A percentile compares a stretch with the other conserved stretches of the same genome.
Conservation (phyloP, 257 asterid genomes). For the Anisodus acutangulus region DNA sequence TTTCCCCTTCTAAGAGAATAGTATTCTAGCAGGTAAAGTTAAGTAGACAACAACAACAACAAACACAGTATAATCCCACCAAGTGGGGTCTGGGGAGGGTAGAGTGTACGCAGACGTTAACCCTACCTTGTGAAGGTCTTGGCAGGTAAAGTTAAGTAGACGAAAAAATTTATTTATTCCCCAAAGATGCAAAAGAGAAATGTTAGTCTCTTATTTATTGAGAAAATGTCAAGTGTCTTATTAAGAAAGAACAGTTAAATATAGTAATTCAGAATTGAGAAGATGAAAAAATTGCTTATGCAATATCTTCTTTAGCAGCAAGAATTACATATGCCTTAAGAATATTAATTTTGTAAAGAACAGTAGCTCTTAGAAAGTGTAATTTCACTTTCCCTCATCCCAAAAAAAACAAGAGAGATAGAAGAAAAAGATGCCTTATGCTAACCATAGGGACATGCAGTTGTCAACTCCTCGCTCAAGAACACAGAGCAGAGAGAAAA, state of each 20-base stretch:
- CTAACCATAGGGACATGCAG: background rate
- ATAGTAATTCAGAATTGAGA: background rate
- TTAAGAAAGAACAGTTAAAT: background rate
- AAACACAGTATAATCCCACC: too few relatives aligned
- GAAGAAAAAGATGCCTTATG: background rate
- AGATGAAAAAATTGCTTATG: background rate
- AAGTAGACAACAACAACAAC: background rate
- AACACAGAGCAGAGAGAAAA: background rate
- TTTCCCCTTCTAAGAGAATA: background rate
- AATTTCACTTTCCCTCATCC: background rate
- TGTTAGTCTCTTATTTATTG: background rate
- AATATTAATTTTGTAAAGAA: background rate
- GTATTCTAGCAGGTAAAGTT: constrained; percentile 15
- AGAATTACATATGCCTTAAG: background rate
- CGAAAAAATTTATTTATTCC: background rate
- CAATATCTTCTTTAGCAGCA: background rate
- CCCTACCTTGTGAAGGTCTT: too few relatives aligned
- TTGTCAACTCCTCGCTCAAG: background rate
- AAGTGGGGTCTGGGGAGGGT: too few relatives aligned
- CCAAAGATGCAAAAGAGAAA: background rate
- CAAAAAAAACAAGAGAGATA: background rate
- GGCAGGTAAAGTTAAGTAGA: background rate
- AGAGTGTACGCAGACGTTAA: too few relatives aligned
- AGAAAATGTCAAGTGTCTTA: background rate
- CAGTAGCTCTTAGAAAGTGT: background rate